Conservation (phyloP, 2,329 filamentous ascomycete species). For the Eutypa lata region DNA sequence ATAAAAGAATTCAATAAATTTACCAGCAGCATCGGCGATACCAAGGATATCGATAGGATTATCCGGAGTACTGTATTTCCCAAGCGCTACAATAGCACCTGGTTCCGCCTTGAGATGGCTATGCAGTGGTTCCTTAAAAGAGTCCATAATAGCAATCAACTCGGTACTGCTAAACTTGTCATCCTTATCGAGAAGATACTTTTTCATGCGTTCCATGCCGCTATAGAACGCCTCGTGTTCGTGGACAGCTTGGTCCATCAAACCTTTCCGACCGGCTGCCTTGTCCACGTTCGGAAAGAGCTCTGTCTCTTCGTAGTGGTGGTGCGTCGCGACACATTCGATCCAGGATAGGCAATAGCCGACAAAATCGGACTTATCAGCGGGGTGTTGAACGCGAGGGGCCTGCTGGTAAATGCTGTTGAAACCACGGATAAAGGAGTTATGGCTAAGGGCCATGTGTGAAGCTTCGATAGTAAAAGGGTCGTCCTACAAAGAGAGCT, state of each 20-base stretch:
- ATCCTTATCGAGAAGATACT: slow-evolving; percentile 6
- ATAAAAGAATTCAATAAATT: not conserved
- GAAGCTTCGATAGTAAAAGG: slow-evolving; percentile 20
- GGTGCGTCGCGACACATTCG: slow-evolving; percentile 16
- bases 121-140: slow-evolving; percentile 15
- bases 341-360: slow-evolving; percentile 17
- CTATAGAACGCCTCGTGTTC: slow-evolving; percentile 15
- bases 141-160: slow-evolving; percentile 16
- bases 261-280: slow-evolving; percentile 9
- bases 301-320: slow-evolving; percentile 18
- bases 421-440: slow-evolving; percentile 20
- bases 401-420: slow-evolving; percentile 22
- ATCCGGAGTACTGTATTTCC: slow-evolving; percentile 15
- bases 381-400: slow-evolving; percentile 3
- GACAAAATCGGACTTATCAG: slow-evolving; percentile 17
- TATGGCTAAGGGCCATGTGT: slow-evolving; percentile 20
- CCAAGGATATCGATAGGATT: slow-evolving; percentile 17
- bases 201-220: slow-evolving; percentile 12
- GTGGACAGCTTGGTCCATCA: slow-evolving; percentile 15
- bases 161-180: slow-evolving; percentile 4
- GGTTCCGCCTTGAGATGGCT: slow-evolving; percentile 17
- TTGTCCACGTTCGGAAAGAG: slow-evolving; percentile 18
- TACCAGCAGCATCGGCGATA: slow-evolving; percentile 17
- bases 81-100: slow-evolving; percentile 13
- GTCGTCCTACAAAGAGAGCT: slow-evolving; percentile 8